Evolutionary conservation across 495 filamentous ascomycete genomes (phyloP).

Genomic region (Aspergillus steynii): DNA sequence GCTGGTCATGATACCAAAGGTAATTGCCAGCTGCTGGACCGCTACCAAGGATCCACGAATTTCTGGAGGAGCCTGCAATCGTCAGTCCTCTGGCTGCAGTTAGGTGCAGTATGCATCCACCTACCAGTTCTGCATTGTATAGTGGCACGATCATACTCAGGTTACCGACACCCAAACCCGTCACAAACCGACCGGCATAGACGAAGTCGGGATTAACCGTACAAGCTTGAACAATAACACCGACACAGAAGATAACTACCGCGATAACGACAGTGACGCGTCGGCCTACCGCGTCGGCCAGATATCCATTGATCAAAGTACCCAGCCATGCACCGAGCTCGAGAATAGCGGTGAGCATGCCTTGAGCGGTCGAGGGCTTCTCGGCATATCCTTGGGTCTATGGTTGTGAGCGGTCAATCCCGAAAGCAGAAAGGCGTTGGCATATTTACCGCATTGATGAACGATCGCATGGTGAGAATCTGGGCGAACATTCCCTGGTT

Average conservation of each 20-base stretch:
- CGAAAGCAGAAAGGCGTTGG: neutral
- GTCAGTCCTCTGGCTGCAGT: slow-evolving; percentile 66
- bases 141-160: slow-evolving; percentile 59
- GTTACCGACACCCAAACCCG: slow-evolving; percentile 47
- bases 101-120: slow-evolving; percentile 4
- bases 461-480: slow-evolving; percentile 35
- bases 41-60: slow-evolving; percentile 71
- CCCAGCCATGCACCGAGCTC: slow-evolving; percentile 85
- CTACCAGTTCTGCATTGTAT: slow-evolving; percentile 60
- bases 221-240: slow-evolving; percentile 72
- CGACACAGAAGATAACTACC: slow-evolving; percentile 68
- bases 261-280: slow-evolving; percentile 73
- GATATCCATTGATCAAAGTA: slow-evolving; percentile 69
- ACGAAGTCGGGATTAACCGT: slow-evolving; percentile 58
- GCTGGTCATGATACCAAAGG: slow-evolving; percentile 62
- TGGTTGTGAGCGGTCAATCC: neutral
- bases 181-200: slow-evolving; percentile 77
- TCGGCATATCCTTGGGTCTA: slow-evolving; percentile 37
- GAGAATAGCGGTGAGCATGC: slow-evolving; percentile 73
- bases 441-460: slow-evolving; percentile 27
- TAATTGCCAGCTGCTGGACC: slow-evolving; percentile 70
- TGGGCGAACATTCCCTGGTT: slow-evolving; percentile 44
- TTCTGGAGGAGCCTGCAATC: slow-evolving; percentile 60
- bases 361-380: slow-evolving; percentile 61
- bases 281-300: slow-evolving; percentile 72